These are phyloP conservation scores for Cylindrodendrum hubeiense DNA, from an alignment of 2,329 filamentous ascomycete species.

Conservation along the genomic window DNA sequence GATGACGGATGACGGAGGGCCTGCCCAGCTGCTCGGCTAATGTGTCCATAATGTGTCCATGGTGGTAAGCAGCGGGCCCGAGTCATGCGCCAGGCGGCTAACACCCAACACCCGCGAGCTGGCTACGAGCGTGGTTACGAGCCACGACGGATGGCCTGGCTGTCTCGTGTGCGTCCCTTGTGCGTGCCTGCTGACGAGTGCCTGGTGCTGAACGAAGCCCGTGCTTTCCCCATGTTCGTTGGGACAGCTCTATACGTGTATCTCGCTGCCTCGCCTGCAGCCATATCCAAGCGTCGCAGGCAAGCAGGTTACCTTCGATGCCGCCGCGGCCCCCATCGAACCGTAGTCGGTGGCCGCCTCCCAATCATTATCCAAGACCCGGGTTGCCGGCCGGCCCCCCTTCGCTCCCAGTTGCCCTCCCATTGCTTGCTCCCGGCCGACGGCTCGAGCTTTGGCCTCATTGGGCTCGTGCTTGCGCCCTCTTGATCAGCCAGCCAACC, in stretches of 20 bases:
- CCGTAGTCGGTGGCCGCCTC: neutral
- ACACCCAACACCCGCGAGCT: neutral
- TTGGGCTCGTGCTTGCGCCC: slow-evolving; percentile 18
- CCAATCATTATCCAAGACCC: slow-evolving; percentile 6
- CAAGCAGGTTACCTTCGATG: neutral
- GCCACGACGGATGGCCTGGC: neutral
- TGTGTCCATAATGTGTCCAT: too few species aligned
- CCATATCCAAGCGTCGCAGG: neutral
- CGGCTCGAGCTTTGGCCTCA: neutral
- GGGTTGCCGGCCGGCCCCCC: slow-evolving; percentile 1
- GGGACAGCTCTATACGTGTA: neutral
- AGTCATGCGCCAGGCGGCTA: slow-evolving; percentile 18
- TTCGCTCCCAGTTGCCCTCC: slow-evolving; percentile 6
- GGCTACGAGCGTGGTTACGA: neutral
- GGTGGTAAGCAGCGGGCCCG: slow-evolving; percentile 2
- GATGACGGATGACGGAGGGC: neutral
- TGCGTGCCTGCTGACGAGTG: slow-evolving; percentile 18
- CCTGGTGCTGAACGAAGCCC: slow-evolving; percentile 2
- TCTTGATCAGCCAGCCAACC: slow-evolving; percentile 4
- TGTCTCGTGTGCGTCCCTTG: slow-evolving; percentile 6
- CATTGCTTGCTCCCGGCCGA: slow-evolving; percentile 2
- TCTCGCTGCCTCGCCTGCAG: neutral
- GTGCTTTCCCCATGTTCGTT: slow-evolving; percentile 12
- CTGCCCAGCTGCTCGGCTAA: neutral
- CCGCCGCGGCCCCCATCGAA: neutral